Base-by-base conservation (phyloP, 257 asterid genomes). In the Solanum chaucha region DNA sequence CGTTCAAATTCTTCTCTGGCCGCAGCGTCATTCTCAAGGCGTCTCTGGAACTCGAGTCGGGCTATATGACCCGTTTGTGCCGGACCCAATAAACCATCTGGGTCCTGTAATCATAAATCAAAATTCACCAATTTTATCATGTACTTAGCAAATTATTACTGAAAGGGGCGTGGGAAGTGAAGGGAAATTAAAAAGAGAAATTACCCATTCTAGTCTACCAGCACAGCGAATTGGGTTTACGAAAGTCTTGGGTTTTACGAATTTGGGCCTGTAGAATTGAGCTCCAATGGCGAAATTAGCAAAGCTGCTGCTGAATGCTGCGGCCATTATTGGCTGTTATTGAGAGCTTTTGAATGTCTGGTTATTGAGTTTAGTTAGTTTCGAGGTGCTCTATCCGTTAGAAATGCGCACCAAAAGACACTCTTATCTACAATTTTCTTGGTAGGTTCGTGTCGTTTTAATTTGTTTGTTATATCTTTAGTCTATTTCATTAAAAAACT, bases 1-100 rank as follows among this genome's bases (percentile, higher is more conserved):
- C 95, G 94, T 70, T 96, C 96, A 86, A 93, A 96, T 85, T 88
- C 96, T 68, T 93, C 98, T 89, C 95, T 89, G 17, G 98, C 98
- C 0, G 89, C 94, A 6, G 91, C 68, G 68, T 96, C 99, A 84
- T 92, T 95, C 78, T 95, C 97, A 20, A 96, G 93, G 58, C 93
- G 92, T 41, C 84, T 91, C 90, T 88, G 93, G 92, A 96, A 95
- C 90, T 96, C 96, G 8, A 91, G 75, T 90, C 92, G 87, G 10
- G 97, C 91, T 80, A 96, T 92, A 89, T 93, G 98, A 5, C 98
- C 99, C 10, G 94, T 34, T 85, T 78, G 87, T 2, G 98, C 95
- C 34, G 95, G 74, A 22, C 95, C 92, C 32, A 96, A 90, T 4
- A 95, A 55, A n/a, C 98, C 98, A 89, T 96, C 99, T 5, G 99